Conservation (phyloP, 2,329 filamentous ascomycete genomes). For the Nemania diffusa region DNA sequence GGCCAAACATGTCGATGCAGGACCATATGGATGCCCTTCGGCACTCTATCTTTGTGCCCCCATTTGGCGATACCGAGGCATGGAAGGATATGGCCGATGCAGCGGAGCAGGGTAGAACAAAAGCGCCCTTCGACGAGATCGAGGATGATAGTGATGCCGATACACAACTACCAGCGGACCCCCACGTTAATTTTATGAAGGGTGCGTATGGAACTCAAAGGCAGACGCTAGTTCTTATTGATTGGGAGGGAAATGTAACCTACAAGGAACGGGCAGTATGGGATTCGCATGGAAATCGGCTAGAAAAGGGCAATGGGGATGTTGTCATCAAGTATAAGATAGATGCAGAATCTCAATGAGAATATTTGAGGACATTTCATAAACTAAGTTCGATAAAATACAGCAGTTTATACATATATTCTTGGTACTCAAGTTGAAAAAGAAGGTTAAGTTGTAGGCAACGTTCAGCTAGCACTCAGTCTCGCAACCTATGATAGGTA, state of each 20-base stretch:
- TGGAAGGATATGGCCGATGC: slow-evolving; percentile 58
- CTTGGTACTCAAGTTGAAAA: background rate
- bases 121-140: slow-evolving; percentile 52
- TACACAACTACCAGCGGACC: slow-evolving; percentile 53
- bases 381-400: background rate
- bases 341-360: slow-evolving; percentile 50
- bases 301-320: slow-evolving; percentile 66
- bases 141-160: slow-evolving; percentile 52
- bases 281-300: slow-evolving; percentile 65
- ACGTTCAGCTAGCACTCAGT: background rate
- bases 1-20: slow-evolving; percentile 59
- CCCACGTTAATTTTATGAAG: slow-evolving; percentile 60
- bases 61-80: slow-evolving; percentile 62
- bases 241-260: slow-evolving; percentile 70
- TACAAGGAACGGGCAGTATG: slow-evolving; percentile 70
- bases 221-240: slow-evolving; percentile 70
- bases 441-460: background rate
- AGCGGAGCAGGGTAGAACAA: slow-evolving; percentile 52
- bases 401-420: background rate
- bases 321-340: slow-evolving; percentile 66
- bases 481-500: too few species aligned
- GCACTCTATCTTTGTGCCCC: slow-evolving; percentile 70
- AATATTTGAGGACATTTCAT: background rate
- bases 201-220: slow-evolving; percentile 73
- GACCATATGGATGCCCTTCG: slow-evolving; percentile 65